Evolutionary conservation across 768 basidiomycete genomes (phyloP), one percentile per base, ranked within the genome.

Genomic region (Udeniomyces megalosporus): DNA sequence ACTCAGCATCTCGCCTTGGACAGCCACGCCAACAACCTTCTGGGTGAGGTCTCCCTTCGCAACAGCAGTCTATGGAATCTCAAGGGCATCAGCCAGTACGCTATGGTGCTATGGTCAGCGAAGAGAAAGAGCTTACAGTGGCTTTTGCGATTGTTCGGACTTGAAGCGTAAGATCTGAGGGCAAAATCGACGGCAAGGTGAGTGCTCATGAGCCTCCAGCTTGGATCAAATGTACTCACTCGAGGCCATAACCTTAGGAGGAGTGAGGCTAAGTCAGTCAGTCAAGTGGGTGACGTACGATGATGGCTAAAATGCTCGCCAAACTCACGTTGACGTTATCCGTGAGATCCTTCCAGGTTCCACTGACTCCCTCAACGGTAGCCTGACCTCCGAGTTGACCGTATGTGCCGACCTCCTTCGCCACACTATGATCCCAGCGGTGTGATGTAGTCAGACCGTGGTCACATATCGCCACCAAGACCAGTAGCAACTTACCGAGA

Each of bases 1-100:
- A 66, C 82, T 84, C n/a, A 93, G 77, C 77, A 97, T 93, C 76
- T 99, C 93, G 71, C 93, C 93, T 17, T 88, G 85, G 4, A 93
- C 92, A 1, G 85, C 84, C 22, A 96, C 87, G 45, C 88, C 90
- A 10, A 81, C 82, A 66, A 97, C 89, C 77, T 97, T 96, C 71
- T 87, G 84, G 0, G 86, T 90, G 71, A 99, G 77, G 71, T 96
- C 89, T 64, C 95, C 93, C 17, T 84, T 81, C 17, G 92, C 90
- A 62, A 99, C 92, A 38, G 92, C 92, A 44, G 87, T 92, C 79
- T 82, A 59, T 20, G 24, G n/a, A n/a, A n/a, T n/a, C n/a, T n/a
- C n/a, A n/a, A n/a, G n/a, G n/a, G n/a, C n/a, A n/a, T n/a, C n/a
- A n/a, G n/a, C n/a, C n/a, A n/a, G n/a, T n/a, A n/a, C n/a, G n/a